phyloP scores from a whole-genome alignment of 2,329 filamentous ascomycete genomes.

The Arthrocladium fulminans region DNA sequence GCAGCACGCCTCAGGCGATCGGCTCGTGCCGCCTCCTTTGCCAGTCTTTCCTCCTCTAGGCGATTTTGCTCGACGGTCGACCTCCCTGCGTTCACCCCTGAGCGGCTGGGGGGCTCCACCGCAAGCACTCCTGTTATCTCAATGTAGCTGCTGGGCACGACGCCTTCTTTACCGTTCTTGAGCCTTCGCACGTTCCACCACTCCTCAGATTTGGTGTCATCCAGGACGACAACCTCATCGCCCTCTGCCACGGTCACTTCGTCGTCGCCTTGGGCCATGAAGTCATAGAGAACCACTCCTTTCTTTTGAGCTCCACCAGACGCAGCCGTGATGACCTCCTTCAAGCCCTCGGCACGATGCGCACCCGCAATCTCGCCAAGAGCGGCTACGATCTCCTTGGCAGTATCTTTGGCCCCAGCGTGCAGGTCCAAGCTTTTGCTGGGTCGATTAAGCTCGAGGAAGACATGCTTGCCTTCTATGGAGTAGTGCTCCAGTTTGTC shows the following conservation, averaged over 20 bases:
- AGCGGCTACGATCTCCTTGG: conserved; percentile 80
- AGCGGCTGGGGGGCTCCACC: conserved; percentile 41
- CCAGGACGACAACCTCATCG: conserved; percentile 83
- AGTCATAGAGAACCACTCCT: conserved; percentile 84
- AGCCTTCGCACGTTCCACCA: conserved; percentile 94
- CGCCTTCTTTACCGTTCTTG: conserved; percentile 88
- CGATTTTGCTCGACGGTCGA: conserved; percentile 69
- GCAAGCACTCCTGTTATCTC: conserved; percentile 66
- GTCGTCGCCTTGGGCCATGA: conserved; percentile 91
- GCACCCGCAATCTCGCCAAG: conserved; percentile 85
- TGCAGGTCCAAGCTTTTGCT: conserved; percentile 96
- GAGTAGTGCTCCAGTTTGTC: conserved; percentile 97
- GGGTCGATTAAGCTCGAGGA: conserved; percentile 81
- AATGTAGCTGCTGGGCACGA: conserved; percentile 93
- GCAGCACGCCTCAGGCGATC: conserved; percentile 47
- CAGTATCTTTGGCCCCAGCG: conserved; percentile 92
- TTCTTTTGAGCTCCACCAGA: conserved; percentile 63
- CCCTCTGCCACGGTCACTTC: conserved; percentile 86
- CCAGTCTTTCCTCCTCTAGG: conserved; percentile 72
- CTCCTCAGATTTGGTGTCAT: conserved; percentile 87
- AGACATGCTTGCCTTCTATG: conserved; percentile 95
- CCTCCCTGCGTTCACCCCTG: conserved; percentile 50
- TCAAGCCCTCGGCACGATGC: conserved; percentile 66
- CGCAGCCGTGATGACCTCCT: conserved; percentile 77
- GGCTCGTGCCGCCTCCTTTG: conserved; percentile 66